Percentiles rank a stretch among this genome's conserved stretches.
Evolutionary conservation across 1,139 yeast genomes (phyloP).

Genomic region (Kurtzmaniella natalensis): DNA sequence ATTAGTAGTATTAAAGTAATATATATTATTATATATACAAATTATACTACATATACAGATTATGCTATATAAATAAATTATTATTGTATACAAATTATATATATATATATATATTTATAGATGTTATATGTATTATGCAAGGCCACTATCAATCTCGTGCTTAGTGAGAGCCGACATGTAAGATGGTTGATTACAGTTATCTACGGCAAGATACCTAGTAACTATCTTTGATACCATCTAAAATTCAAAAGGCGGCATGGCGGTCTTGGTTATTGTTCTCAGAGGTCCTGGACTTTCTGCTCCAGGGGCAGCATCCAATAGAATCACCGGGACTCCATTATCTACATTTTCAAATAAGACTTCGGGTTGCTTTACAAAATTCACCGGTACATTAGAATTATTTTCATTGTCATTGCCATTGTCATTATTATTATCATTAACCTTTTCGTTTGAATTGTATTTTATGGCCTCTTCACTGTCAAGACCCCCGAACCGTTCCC

Average conservation of each 20-base stretch:
- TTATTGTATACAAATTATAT: too few relatives aligned
- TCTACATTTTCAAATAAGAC: conserved; percentile 35
- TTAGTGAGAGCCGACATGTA: too few relatives aligned
- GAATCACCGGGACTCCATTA: conserved; percentile 36
- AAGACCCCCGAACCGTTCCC: conserved; percentile 44
- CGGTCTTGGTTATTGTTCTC: conserved; percentile 13
- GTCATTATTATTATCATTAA: conserved; percentile 9
- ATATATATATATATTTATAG: too few relatives aligned
- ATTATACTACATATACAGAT: too few relatives aligned
- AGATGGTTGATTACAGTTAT: too few relatives aligned
- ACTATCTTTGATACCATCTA: too few relatives aligned
- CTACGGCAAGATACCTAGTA: too few relatives aligned
- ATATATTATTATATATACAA: too few relatives aligned
- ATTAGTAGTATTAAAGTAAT: too few relatives aligned
- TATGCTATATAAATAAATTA: too few relatives aligned
- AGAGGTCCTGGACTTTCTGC: conserved; percentile 4
- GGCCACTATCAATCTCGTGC: too few relatives aligned
- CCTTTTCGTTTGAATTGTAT: conserved; percentile 18
- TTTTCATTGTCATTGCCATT: conserved; percentile 3
- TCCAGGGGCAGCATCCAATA: conserved; percentile 24
- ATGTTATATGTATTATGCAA: too few relatives aligned
- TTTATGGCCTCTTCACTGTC: conserved; percentile 33
- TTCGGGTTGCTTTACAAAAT: conserved; percentile 27
- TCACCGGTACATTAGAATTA: conserved; percentile 3
- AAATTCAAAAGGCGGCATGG: conserved; percentile 20